Base-by-base conservation (phyloP, 495 filamentous ascomycete species). In the Penicillium canescens region DNA sequence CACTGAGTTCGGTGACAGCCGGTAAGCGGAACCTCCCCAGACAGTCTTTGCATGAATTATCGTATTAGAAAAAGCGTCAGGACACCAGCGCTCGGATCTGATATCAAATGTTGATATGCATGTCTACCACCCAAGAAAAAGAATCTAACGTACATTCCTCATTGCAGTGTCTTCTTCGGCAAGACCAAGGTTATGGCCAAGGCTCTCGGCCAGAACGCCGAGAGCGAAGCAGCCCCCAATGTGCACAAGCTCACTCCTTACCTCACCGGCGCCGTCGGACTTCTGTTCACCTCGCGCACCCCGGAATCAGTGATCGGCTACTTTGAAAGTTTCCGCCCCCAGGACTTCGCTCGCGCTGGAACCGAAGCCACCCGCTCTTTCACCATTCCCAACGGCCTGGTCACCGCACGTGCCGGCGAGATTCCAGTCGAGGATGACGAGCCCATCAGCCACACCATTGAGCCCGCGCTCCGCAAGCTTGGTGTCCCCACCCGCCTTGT, bases 101-200 rank as follows among this genome's bases (percentile, higher is more conserved):
- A 36, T 54, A 47, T 35, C 42, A 18, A 54, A 54, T 41, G 37
- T 46, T 42, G 36, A 54, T 18, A 34, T 20, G 28, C 49, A 40
- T 37, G 31, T 38, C 37, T 46, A 40, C 18, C 6, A 46, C 31
- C 13, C 41, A 41, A 56, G 41, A 41, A 11, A 20, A 33, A 13
- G 42, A 18, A 4, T 40, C 34, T 43, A 24, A 46, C 31, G 9
- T 42, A 21, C 5, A 42, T 16, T 18, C 2, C 28, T 34, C n/a
- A 16, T 47, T 47, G 26, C 51, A 92, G 93, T 54, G 69, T 98
- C 67, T 97, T 97, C 83, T 97, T 97, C 72, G 94, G 94, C 70
- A 98, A 97, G 72, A 98, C 93, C 42, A 97, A 97, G 76, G 92
- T 97, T 64, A 98, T 96, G 88, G 87, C 90, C 52, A 87, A 90